Evolutionary conservation across 495 filamentous ascomycete genomes (phyloP), one percentile per base, ranked within the genome.

Genomic region (Xylaria nigripes): DNA sequence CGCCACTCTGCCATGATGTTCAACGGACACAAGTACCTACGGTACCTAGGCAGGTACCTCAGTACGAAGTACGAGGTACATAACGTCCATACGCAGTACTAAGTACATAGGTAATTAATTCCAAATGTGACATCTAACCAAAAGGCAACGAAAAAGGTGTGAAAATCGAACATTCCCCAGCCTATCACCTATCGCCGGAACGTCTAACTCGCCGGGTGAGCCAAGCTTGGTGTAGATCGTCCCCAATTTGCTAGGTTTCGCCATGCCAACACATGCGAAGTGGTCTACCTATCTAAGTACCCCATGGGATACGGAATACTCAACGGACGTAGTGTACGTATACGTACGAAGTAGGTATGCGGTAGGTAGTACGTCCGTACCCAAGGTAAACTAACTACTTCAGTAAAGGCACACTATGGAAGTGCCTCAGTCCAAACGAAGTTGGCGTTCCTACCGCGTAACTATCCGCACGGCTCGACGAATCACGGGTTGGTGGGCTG

Each of bases 181-280:
- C 36, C 36, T 40, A 40, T 40, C 6, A 36, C 32, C 32, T 36
- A 36, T 36, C 32, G 15, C 32, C 36, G 36, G 36, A 40, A 18
- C 18, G 18, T 13, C 48, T 34, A 23, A 50, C 48, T 42, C 25
- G 36, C 42, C 25, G 24, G 30, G 36, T 41, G 48, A 50, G 48
- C 48, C 48, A 23, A 30, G 44, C 34, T 54, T 54, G 51, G 29
- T 29, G 51, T 48, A 44, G 51, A 54, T 54, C 45, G 34, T 54
- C 51, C 51, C 51, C 44, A 19, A 42, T 59, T 61, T 52, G 55
- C 59, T 49, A 61, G 32, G 32, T 5, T 15, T 40, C 5, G 15
- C 3, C 15, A 63, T 63, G 58, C 63, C 58, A 66, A 50, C 63
- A 53, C 63, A 66, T 45, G 51, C 51, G 18, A 51, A 56, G 53